phyloP scores from a whole-genome alignment of 306 rosid species.

The Prunus salicina region DNA sequence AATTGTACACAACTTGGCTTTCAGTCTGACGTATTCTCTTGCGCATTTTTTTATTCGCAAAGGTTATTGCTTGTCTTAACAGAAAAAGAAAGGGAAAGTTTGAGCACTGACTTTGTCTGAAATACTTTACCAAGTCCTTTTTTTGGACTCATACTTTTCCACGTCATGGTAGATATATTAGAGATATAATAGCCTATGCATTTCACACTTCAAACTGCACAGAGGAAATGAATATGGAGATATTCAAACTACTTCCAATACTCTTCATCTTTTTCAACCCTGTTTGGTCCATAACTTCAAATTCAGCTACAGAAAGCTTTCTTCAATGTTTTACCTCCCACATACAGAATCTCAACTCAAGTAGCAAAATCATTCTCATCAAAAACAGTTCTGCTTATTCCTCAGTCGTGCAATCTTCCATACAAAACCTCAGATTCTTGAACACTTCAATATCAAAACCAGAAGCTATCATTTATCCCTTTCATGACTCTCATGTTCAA shows the following conservation, averaged over 20 bases:
- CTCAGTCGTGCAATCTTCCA: constrained; percentile 28
- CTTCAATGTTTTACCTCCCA: constrained; percentile 13
- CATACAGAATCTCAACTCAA: neutral
- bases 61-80: neutral
- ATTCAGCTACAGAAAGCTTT: neutral
- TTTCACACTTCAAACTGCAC: neutral
- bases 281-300: neutral
- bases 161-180: too few relatives aligned
- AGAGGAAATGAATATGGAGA: neutral
- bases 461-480: constrained; percentile 37
- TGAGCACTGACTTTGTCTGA: neutral
- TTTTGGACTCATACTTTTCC: too few relatives aligned
- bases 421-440: constrained; percentile 41
- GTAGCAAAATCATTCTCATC: constrained; percentile 11
- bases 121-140: too few relatives aligned
- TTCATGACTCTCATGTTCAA: neutral
- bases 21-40: neutral
- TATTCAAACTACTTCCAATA: neutral
- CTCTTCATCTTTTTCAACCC: neutral
- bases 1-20: too few relatives aligned
- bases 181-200: neutral
- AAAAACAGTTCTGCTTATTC: constrained; percentile 20
- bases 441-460: constrained; percentile 43
- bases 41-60: too few relatives aligned
- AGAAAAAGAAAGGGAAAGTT: too few relatives aligned